Evolutionary conservation across 164 flowering plant genomes (phyloP).

Genomic region (Litsea cubeba): DNA sequence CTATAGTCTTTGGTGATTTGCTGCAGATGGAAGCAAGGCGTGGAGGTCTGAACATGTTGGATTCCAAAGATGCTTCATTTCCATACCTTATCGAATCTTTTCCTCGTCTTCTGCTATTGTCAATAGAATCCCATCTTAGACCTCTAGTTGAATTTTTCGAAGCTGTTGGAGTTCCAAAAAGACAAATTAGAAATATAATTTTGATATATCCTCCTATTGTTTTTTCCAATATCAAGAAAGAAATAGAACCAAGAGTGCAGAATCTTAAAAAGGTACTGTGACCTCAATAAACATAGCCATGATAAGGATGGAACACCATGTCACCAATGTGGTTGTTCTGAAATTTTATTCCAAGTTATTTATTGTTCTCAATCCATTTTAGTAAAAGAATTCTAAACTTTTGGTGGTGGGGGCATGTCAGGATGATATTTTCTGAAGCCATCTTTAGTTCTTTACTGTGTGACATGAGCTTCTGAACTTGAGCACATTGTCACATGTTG

Average conservation of each 20-base stretch:
- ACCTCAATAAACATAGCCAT: not conserved
- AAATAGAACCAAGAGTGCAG: conserved; percentile 41
- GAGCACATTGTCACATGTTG: conserved; percentile 7
- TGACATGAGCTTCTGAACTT: not conserved
- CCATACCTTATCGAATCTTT: conserved; percentile 64
- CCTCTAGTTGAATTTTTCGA: conserved; percentile 55
- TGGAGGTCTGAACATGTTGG: conserved; percentile 82
- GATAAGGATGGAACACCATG: too few species aligned
- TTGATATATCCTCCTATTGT: conserved; percentile 68
- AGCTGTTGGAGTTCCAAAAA: conserved; percentile 51
- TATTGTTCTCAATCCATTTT: not conserved
- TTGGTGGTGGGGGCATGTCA: not conserved
- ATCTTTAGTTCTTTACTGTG: not conserved
- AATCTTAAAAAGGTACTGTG: conserved; percentile 53
- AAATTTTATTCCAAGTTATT: not conserved
- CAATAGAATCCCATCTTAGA: conserved; percentile 48
- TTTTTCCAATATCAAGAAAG: conserved; percentile 42
- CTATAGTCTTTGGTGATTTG: conserved; percentile 2
- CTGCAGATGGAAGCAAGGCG: conserved; percentile 86
- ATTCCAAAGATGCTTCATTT: conserved; percentile 52
- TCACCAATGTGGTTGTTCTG: too few species aligned
- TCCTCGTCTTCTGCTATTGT: conserved; percentile 65
- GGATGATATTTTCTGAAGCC: not conserved
- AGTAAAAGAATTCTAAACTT: too few species aligned
- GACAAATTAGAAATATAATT: conserved; percentile 38